A percentile compares a stretch with the other conserved stretches of the same genome.
These are phyloP conservation scores for Colletotrichum sp. DNA, from an alignment of 2,329 filamentous ascomycete genomes.

Conservation along the genomic window DNA sequence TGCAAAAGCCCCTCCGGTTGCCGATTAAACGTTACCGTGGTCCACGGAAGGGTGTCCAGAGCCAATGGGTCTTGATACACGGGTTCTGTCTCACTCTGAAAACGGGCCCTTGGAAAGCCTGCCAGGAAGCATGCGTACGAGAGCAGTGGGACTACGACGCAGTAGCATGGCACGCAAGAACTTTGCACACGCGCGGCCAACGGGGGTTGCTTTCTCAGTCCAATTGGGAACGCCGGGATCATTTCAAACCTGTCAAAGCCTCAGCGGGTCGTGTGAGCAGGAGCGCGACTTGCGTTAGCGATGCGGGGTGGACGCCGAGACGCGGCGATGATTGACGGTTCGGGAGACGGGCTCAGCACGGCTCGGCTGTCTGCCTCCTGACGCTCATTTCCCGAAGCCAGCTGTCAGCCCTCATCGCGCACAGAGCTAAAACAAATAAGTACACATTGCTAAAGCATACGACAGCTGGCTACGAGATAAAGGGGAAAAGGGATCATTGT, in stretches of 20 bases:
- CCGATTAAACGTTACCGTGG: not conserved
- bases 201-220: not conserved
- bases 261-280: conserved; percentile 14
- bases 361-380: not conserved
- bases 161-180: not conserved
- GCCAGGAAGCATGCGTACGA: not conserved
- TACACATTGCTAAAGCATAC: not conserved
- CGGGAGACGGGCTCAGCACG: not conserved
- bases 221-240: conserved; percentile 13
- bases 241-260: not conserved
- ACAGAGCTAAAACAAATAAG: not conserved
- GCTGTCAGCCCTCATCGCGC: not conserved
- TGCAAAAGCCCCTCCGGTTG: not conserved
- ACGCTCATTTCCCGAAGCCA: conserved; percentile 8
- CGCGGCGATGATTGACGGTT: conserved; percentile 4
- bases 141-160: not conserved
- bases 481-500: not conserved
- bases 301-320: conserved; percentile 14
- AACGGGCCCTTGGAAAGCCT: conserved; percentile 1
- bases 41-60: not conserved
- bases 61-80: conserved; percentile 2
- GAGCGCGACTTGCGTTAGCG: conserved; percentile 19
- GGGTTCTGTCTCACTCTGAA: conserved; percentile 14
- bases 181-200: not conserved
- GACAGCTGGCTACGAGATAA: not conserved